These are phyloP conservation scores for Aspergillus sergii DNA, from an alignment of 2,329 filamentous ascomycete genomes.

Conservation along the genomic window DNA sequence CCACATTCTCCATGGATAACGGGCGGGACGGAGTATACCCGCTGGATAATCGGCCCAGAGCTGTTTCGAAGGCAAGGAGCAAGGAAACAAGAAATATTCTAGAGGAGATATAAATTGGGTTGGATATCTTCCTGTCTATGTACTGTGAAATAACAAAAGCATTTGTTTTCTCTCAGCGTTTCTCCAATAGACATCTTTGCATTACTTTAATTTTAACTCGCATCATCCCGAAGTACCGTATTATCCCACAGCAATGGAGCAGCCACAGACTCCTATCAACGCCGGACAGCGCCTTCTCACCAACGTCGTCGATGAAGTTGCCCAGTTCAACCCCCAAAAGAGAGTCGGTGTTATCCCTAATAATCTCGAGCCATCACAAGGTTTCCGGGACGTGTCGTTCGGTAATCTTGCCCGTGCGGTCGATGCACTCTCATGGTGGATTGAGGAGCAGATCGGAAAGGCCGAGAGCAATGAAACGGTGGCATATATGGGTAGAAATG, in stretches of 20 bases:
- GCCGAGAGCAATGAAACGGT: constrained; percentile 17
- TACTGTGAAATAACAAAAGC: not conserved
- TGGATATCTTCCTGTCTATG: not conserved
- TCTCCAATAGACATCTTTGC: not conserved
- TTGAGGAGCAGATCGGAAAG: constrained; percentile 24
- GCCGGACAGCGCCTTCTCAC: not conserved
- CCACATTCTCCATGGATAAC: not conserved
- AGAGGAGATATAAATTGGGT: not conserved
- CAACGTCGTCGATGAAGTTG: constrained; percentile 7
- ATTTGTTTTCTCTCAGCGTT: not conserved
- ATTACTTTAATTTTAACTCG: not conserved
- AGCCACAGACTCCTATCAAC: not conserved
- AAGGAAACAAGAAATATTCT: not conserved
- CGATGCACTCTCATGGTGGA: constrained; percentile 27
- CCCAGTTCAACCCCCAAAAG: not conserved
- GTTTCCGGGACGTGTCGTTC: constrained; percentile 19
- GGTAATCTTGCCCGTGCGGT: constrained; percentile 25
- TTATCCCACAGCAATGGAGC: not conserved
- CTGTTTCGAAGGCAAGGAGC: not conserved
- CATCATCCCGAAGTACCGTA: not conserved
- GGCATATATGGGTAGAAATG: constrained; percentile 25
- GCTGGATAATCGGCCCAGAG: not conserved
- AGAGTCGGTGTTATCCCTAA: constrained; percentile 8
- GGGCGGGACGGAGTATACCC: not conserved
- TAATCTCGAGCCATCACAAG: not conserved